A percentile compares a stretch with the other conserved stretches of the same genome.
Conservation (phyloP, 139 green algal species). For the Chlorella sp. region DNA sequence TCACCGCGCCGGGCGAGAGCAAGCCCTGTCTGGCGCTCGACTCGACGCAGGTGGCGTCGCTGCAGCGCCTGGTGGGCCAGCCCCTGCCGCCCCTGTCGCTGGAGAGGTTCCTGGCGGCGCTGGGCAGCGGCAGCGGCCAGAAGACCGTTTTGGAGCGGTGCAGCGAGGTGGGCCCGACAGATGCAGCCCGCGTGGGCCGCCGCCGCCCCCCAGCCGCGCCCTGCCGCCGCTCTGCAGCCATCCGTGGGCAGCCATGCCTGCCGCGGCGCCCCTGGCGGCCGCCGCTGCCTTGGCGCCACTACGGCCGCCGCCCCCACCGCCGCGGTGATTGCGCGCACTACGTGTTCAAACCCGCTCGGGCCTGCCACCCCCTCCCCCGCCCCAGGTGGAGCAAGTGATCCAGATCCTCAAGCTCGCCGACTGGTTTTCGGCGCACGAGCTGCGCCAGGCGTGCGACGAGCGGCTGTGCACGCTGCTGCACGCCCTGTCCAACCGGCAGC, state of each 20-base stretch:
- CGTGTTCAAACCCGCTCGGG: no score
- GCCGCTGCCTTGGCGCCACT: no score
- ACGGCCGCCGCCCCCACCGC: not conserved
- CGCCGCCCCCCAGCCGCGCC: no score
- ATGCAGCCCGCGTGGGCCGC: no score
- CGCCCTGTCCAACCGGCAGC: conserved; percentile 27
- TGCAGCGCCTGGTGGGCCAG: not conserved
- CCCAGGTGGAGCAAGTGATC: conserved; percentile 30
- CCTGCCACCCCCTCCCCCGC: not conserved
- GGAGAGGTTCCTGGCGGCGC: conserved; percentile 9
- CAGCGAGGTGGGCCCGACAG: not conserved
- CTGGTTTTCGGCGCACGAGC: conserved; percentile 26
- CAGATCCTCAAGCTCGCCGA: conserved; percentile 32
- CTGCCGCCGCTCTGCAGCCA: not conserved
- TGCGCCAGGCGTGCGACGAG: conserved; percentile 19
- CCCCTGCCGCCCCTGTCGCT: not conserved
- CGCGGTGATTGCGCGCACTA: not conserved
- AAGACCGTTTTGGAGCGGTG: not conserved
- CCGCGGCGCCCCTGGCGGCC: no score
- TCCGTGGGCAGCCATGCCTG: no score
- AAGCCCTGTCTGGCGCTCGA: not conserved
- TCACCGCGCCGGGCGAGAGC: no score
- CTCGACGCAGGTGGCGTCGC: not conserved
- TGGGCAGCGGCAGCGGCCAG: not conserved
- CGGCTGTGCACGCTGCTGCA: conserved; percentile 24